A percentile compares a stretch with the other conserved stretches of the same genome.
Evolutionary conservation across 345 rosid species (phyloP).

Genomic region (Trapa bicornis): DNA sequence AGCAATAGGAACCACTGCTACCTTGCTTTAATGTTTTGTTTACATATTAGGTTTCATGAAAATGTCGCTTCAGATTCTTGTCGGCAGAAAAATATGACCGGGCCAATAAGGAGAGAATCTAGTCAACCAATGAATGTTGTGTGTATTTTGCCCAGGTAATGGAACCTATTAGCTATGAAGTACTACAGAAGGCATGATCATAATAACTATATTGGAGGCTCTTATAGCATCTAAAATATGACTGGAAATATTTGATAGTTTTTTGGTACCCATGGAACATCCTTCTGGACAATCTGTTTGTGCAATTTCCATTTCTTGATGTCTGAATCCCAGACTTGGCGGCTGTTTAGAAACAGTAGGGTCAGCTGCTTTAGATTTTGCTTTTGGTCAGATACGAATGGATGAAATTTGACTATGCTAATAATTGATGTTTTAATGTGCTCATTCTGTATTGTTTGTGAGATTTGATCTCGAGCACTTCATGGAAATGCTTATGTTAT

Average conservation of each 20-base stretch:
- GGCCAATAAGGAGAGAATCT: not conserved
- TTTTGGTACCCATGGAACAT: not conserved
- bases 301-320: not conserved
- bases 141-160: not conserved
- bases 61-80: not conserved
- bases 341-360: not conserved
- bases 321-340: not conserved
- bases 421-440: not conserved
- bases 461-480: not conserved
- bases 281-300: not conserved
- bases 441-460: not conserved
- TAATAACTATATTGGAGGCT: not conserved
- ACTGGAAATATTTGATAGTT: not conserved
- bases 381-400: not conserved
- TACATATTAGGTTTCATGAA: no score
- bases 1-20: not conserved
- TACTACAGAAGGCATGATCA: not conserved
- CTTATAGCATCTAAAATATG: not conserved
- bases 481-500: not conserved
- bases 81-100: not conserved
- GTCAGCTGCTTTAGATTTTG: not conserved
- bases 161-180: not conserved
- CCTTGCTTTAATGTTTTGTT: not conserved
- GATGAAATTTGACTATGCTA: not conserved
- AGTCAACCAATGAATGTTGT: not conserved